phyloP scores from a whole-genome alignment of 208 protist species.

The Vickermania ingenoplastis region DNA sequence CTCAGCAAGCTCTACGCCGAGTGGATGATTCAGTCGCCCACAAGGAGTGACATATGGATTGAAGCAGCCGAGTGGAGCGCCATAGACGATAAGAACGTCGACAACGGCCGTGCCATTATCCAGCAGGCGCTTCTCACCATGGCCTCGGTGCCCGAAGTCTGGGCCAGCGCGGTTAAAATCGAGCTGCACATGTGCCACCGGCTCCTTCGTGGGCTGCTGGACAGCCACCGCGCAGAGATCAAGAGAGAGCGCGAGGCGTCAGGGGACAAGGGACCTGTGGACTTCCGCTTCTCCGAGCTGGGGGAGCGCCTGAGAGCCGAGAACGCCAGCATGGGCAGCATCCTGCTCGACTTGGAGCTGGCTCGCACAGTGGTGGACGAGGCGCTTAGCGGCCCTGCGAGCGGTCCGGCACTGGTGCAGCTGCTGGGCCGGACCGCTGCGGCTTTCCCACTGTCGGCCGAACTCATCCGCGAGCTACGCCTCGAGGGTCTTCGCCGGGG shows the following conservation, averaged over 20 bases:
- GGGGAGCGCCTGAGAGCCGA: conserved; percentile 33
- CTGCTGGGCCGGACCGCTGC: conserved; percentile 31
- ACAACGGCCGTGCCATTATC: conserved; percentile 64
- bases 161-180: conserved; percentile 53
- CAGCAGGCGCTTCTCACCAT: conserved; percentile 75
- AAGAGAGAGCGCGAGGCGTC: conserved; percentile 5
- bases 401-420: conserved; percentile 27
- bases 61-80: conserved; percentile 72
- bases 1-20: conserved; percentile 71
- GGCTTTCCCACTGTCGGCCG: conserved; percentile 30
- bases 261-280: neutral
- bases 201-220: conserved; percentile 37
- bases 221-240: conserved; percentile 19
- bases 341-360: conserved; percentile 62
- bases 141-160: conserved; percentile 35
- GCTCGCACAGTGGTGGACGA: conserved; percentile 61
- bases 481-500: no score
- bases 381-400: conserved; percentile 41
- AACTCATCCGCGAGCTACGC: conserved; percentile 25
- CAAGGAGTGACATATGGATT: conserved; percentile 54
- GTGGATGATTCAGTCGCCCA: conserved; percentile 59
- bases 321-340: conserved; percentile 41
- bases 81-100: conserved; percentile 39
- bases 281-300: neutral
- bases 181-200: conserved; percentile 62